Evolutionary conservation across 2,329 filamentous ascomycete species (phyloP), one percentile per base, ranked within the genome.

Genomic region (Graphilbum fragrans): DNA sequence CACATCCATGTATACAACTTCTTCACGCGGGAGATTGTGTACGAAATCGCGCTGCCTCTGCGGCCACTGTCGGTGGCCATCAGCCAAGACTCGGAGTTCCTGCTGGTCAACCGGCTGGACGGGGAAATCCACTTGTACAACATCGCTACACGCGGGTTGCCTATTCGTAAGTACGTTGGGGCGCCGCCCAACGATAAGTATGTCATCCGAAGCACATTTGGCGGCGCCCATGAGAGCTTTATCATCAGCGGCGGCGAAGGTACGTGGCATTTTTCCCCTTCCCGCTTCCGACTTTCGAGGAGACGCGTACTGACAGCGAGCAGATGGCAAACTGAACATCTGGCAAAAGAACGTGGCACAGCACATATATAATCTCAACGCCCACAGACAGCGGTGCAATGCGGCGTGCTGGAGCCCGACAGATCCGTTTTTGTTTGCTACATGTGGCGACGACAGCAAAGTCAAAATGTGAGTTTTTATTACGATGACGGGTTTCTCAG

Each of bases 191-290:
- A 77, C 41, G 66, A 81, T 9, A 35, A 37, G 2, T 94, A 69
- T 55, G 73, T 95, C 42, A 93, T 98, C 45, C 74, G 90, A 39
- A 84, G 80, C 52, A 67, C 71, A 0, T 92, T 95, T 60, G 92
- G 92, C 17, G 92, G 92, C 25, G 88, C 90, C 2, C 81, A 85
- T 44, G 87, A 95, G 62, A 88, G 82, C 56, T 95, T 95, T 58
- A 82, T 96, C 10, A 70, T 93, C 22, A 90, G 85, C 53, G 92
- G 92, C 11, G 94, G 87, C 53, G 87, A 95, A 72, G 83, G 86
- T 87, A 64, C 7, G 41, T 22, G n/a, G n/a, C n/a, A n/a, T n/a
- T 19, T 16, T 19, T n/a, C 18, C 12, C 37, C 17, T 23, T 35
- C 20, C 14, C 11, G n/a, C 12, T 18, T 8, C 5, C 7, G 19